Conservation (phyloP, 1,139 yeast genomes). For the Debaryomycetaceae sp. region DNA sequence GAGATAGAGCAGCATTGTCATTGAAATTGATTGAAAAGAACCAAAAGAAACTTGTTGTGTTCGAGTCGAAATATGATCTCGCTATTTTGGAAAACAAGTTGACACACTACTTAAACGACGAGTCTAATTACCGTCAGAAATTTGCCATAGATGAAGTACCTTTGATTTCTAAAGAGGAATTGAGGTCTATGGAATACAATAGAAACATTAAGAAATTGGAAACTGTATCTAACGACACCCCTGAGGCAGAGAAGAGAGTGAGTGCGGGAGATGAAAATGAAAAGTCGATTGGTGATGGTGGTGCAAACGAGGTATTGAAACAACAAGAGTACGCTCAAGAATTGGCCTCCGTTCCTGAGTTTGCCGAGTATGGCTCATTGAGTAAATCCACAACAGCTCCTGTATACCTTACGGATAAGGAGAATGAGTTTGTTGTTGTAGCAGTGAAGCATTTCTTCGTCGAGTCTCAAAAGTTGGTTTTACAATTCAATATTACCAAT, state of each 20-base stretch:
- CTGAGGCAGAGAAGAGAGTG: conserved; percentile 9
- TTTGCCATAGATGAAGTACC: conserved; percentile 74
- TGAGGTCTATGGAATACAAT: conserved; percentile 55
- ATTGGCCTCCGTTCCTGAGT: conserved; percentile 64
- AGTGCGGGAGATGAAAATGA: conserved; percentile 12
- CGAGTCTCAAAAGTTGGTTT: conserved; percentile 63
- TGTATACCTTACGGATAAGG: conserved; percentile 80
- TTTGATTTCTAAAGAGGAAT: conserved; percentile 59
- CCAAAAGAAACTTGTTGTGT: conserved; percentile 57
- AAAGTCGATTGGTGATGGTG: conserved; percentile 16
- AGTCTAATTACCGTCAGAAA: conserved; percentile 55
- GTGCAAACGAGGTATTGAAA: conserved; percentile 43
- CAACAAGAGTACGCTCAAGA: conserved; percentile 67
- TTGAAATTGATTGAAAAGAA: conserved; percentile 59
- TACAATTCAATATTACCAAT: conserved; percentile 83
- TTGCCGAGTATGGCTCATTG: conserved; percentile 67
- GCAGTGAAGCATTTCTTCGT: conserved; percentile 79
- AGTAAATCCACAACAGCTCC: conserved; percentile 64
- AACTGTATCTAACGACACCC: conserved; percentile 11
- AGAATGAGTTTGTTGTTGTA: conserved; percentile 87
- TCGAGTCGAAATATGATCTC: conserved; percentile 69
- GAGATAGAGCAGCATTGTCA: conserved; percentile 94
- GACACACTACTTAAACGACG: conserved; percentile 63
- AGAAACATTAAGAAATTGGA: conserved; percentile 55
- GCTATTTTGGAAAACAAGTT: conserved; percentile 75